Evolutionary conservation across 805 yeast species (phyloP), one percentile per base, ranked within the genome.

Genomic region (Ogataea naganishii): DNA sequence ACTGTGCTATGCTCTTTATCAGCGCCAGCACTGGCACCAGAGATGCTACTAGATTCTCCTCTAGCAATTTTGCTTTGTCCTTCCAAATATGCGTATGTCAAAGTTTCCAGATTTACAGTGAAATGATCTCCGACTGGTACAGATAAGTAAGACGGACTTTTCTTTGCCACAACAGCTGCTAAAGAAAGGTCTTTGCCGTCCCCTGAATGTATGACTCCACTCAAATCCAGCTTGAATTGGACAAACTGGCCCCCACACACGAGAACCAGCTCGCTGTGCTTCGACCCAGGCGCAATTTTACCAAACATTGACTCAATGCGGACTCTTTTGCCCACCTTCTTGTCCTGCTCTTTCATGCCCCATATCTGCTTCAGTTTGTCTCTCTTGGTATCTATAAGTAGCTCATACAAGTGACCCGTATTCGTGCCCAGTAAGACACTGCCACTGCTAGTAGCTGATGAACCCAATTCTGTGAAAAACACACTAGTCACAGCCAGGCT

Each of bases 331-430:
- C n/a, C n/a, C n/a, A n/a, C n/a, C n/a, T n/a, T n/a, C n/a, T n/a
- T n/a, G n/a, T n/a, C n/a, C n/a, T n/a, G n/a, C n/a, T n/a, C n/a
- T n/a, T n/a, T n/a, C n/a, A n/a, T 18, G 26, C 49, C 58, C 65
- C 71, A 66, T 1, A 68, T 50, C 24, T 51, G 60, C 30, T 64
- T 56, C 4, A 66, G 51, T 26, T 56, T 52, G 34, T 68, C 72
- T 29, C 60, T 64, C 3, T 63, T 48, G 3, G 63, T 51, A 25
- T 72, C 76, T 11, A 67, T 49, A 23, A 44, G 44, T 4, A 63
- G 51, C 40, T 75, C 81, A 30, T 62, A 61, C 5, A 77, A 38
- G 4, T 48, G 38, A 1, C 80, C 81, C 2, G 58, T 55, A 5
- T 49, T 41, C 0, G 75, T 68, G 6, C 76, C 75, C 2, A 73